Evolutionary conservation across 768 basidiomycete species (phyloP).

Genomic region (Xerocomellus amylosporus): DNA sequence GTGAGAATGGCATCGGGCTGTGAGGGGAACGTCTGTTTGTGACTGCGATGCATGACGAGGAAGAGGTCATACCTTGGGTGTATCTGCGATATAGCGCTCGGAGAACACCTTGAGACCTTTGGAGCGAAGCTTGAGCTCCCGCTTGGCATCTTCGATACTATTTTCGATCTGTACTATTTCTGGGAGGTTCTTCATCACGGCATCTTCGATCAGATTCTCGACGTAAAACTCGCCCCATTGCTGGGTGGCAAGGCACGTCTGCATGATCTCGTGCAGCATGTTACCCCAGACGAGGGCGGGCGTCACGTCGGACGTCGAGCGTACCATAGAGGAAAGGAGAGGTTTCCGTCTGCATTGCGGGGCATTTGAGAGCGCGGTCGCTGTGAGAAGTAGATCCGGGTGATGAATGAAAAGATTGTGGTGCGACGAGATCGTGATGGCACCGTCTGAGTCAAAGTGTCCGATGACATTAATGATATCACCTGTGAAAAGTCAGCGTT

Average conservation of each 20-base stretch:
- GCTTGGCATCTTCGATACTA: slow-evolving; percentile 57
- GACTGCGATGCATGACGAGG: background rate
- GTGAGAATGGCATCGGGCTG: slow-evolving; percentile 65
- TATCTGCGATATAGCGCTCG: slow-evolving; percentile 58
- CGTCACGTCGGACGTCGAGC: slow-evolving; percentile 55
- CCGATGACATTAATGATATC: slow-evolving; percentile 83
- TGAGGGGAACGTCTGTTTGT: background rate
- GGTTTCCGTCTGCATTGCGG: slow-evolving; percentile 84
- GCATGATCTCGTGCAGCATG: slow-evolving; percentile 90
- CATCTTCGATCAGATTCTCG: slow-evolving; percentile 55
- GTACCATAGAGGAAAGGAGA: slow-evolving; percentile 65
- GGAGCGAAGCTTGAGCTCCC: slow-evolving; percentile 60
- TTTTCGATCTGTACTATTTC: slow-evolving; percentile 62
- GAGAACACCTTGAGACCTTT: slow-evolving; percentile 64
- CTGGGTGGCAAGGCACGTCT: slow-evolving; percentile 62
- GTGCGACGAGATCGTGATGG: slow-evolving; percentile 59
- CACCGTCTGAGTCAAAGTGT: slow-evolving; percentile 31
- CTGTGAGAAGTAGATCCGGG: slow-evolving; percentile 88
- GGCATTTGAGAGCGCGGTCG: slow-evolving; percentile 83
- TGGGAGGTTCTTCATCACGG: slow-evolving; percentile 50
- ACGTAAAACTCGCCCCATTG: slow-evolving; percentile 66
- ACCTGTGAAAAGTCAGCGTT: slow-evolving; percentile 40
- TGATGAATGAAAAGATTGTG: slow-evolving; percentile 80
- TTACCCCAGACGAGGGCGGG: slow-evolving; percentile 87
- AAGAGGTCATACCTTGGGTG: slow-evolving; percentile 54